Percentiles rank a stretch among this genome's conserved stretches.
Evolutionary conservation across 306 rosid species (phyloP).

Genomic region (Acacia crassicarpa): DNA sequence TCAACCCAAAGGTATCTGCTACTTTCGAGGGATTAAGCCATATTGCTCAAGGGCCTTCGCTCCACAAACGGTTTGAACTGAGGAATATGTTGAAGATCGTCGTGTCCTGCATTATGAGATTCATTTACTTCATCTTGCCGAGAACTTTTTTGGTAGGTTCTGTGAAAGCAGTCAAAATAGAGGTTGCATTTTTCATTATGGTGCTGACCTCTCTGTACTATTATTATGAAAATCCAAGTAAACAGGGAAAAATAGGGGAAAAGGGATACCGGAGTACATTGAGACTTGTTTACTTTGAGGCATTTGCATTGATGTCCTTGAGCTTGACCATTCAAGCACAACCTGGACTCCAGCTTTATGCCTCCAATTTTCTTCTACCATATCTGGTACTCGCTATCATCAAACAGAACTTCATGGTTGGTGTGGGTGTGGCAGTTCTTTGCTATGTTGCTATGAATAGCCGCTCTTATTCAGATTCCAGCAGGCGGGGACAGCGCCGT

Average conservation of each 20-base stretch:
- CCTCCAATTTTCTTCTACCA: constrained; percentile 6
- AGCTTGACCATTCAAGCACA: no score
- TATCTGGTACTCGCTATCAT: not conserved
- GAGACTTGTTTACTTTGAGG: not conserved
- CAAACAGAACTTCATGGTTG: constrained; percentile 11
- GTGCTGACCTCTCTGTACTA: not conserved
- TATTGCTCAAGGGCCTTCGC: not conserved
- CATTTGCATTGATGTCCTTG: not conserved
- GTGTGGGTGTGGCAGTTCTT: not conserved
- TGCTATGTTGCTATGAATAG: not conserved
- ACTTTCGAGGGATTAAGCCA: not conserved
- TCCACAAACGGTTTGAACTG: not conserved
- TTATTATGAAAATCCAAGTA: not conserved
- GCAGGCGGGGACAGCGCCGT: not conserved
- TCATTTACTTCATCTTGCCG: not conserved
- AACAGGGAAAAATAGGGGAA: not conserved
- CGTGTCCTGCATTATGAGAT: not conserved
- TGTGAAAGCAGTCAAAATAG: not conserved
- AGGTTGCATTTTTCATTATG: not conserved
- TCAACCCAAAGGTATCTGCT: not conserved
- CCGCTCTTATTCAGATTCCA: not conserved
- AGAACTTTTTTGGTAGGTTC: not conserved
- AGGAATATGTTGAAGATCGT: constrained; percentile 12
- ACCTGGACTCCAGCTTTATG: not conserved
- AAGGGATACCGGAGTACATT: not conserved